Conservation (phyloP, 129 eudicot genomes). For the Smallanthus sonchifolius region DNA sequence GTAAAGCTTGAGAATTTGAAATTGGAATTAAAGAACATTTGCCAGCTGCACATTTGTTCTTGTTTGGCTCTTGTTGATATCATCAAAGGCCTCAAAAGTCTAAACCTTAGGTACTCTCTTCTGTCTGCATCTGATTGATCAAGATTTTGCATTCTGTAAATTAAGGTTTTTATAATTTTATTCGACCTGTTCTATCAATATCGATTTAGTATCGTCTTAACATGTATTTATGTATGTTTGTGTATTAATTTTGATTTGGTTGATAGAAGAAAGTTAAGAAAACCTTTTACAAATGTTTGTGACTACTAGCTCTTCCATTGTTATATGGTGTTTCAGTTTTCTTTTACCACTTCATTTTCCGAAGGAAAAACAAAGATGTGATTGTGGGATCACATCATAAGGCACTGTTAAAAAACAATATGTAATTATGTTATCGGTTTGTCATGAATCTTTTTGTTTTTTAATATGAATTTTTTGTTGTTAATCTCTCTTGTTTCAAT, state of each 20-base stretch:
- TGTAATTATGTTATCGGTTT: background rate
- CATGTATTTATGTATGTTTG: background rate
- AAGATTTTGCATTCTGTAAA: slow-evolving; percentile 16
- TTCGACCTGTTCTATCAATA: slow-evolving; percentile 5
- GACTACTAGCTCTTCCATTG: background rate
- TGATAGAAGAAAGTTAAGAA: slow-evolving; percentile 8
- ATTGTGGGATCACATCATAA: background rate
- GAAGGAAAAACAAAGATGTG: background rate
- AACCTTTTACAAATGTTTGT: background rate
- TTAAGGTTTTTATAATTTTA: slow-evolving; percentile 10
- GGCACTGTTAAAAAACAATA: background rate
- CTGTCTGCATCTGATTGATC: slow-evolving; percentile 15
- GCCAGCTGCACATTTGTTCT: slow-evolving; percentile 33
- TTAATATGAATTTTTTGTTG: background rate
- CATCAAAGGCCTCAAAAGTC: slow-evolving; percentile 34
- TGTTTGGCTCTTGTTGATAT: slow-evolving; percentile 22
- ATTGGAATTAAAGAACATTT: slow-evolving; percentile 24
- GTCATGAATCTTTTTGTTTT: background rate
- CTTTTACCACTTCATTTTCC: background rate
- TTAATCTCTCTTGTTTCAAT: background rate
- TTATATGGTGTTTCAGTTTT: background rate
- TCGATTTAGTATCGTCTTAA: background rate
- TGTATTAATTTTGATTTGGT: background rate
- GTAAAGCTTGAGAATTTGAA: slow-evolving; percentile 29
- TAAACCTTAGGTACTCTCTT: slow-evolving; percentile 29